Conservation (phyloP, 1,284 basidiomycete genomes). For the Pisolithus thermaeus region DNA sequence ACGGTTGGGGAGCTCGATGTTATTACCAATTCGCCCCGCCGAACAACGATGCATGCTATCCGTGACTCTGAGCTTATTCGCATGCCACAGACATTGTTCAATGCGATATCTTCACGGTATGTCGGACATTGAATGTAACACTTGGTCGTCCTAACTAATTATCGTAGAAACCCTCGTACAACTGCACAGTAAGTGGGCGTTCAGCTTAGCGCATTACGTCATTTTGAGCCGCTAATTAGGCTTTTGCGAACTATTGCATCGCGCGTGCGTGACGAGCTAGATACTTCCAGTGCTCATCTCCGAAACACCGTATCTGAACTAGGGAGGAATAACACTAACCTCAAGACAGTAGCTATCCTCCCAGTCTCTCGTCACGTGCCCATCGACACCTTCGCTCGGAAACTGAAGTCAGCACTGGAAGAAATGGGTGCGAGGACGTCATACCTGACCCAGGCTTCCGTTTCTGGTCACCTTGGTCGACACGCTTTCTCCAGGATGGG, state of each 20-base stretch:
- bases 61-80: constrained; percentile 97
- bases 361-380: constrained; percentile 81
- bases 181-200: constrained; percentile 74
- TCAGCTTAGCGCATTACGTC: neutral
- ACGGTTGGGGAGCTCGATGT: constrained; percentile 92
- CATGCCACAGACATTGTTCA: constrained; percentile 97
- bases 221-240: constrained; percentile 31
- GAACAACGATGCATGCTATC: constrained; percentile 94
- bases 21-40: constrained; percentile 85
- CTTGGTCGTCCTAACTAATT: constrained; percentile 1
- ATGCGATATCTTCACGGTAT: constrained; percentile 85
- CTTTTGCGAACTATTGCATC: constrained; percentile 90
- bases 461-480: constrained; percentile 83
- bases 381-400: constrained; percentile 81
- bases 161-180: constrained; percentile 81
- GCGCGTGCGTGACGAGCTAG: constrained; percentile 81
- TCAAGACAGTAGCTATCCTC: constrained; percentile 89
- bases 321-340: constrained; percentile 80
- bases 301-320: constrained; percentile 48
- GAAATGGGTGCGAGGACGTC: constrained; percentile 84
- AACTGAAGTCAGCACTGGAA: constrained; percentile 83
- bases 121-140: constrained; percentile 10
- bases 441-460: constrained; percentile 87
- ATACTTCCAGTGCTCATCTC: constrained; percentile 44
- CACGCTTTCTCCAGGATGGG: constrained; percentile 94